Evolutionary conservation across 2,329 filamentous ascomycete species (phyloP).

Genomic region (Diaporthe ampelina): DNA sequence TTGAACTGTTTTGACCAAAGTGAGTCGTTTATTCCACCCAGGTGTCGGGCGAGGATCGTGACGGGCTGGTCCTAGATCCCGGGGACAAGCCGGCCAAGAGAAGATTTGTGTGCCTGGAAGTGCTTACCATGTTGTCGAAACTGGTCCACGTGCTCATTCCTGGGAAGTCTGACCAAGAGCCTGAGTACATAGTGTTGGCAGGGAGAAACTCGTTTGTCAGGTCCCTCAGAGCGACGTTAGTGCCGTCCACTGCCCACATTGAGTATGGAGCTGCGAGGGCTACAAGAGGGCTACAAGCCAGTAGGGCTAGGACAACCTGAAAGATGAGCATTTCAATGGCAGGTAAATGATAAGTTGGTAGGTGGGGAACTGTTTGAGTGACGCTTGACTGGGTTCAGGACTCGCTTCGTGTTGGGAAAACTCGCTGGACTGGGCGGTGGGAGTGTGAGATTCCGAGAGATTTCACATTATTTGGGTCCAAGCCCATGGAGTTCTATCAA

Average conservation of each 20-base stretch:
- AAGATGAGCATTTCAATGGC: not conserved
- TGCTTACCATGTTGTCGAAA: slow-evolving; percentile 48
- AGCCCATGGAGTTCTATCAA: no score
- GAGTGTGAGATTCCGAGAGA: no score
- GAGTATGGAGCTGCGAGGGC: not conserved
- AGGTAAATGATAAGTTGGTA: no score
- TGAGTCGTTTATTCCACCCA: not conserved
- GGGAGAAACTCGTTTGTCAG: not conserved
- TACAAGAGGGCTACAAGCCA: not conserved
- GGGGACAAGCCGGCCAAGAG: not conserved
- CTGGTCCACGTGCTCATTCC: slow-evolving; percentile 50
- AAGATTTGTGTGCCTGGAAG: not conserved
- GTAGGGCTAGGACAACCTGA: not conserved
- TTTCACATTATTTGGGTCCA: no score
- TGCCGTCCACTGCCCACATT: not conserved
- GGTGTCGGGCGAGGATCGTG: rapidly evolving
- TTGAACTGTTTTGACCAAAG: slow-evolving; percentile 46
- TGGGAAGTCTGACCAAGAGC: slow-evolving; percentile 48
- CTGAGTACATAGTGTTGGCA: not conserved
- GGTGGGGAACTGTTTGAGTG: no score
- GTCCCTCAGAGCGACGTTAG: not conserved
- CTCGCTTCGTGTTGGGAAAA: no score
- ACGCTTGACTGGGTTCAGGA: no score
- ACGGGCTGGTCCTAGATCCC: not conserved
- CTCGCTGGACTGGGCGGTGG: no score